A percentile compares a stretch with the other conserved stretches of the same genome.
Conservation (phyloP, 805 yeast genomes). For the Candida maltosa region DNA sequence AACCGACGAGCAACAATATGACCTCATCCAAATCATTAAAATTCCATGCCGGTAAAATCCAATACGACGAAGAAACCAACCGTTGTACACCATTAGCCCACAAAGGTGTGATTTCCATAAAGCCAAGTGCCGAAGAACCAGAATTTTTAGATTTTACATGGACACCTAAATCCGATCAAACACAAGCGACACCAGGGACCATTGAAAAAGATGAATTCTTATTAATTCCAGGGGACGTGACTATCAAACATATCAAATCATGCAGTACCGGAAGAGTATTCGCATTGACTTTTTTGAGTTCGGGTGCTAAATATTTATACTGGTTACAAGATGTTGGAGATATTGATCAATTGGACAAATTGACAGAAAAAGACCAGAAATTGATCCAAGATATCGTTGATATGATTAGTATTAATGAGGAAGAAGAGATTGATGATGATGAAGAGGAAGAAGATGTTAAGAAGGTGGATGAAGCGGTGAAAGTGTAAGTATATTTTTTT, state of each 20-base stretch:
- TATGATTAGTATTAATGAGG: constrained; percentile 38
- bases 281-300: constrained; percentile 58
- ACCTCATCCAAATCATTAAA: constrained; percentile 27
- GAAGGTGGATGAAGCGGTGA: not conserved
- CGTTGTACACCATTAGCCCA: constrained; percentile 67
- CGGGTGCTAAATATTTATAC: constrained; percentile 56
- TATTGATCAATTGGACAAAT: constrained; percentile 54
- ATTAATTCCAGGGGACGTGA: constrained; percentile 82
- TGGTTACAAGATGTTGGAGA: constrained; percentile 80
- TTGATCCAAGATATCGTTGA: constrained; percentile 47
- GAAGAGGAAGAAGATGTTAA: constrained; percentile 11
- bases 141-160: constrained; percentile 68
- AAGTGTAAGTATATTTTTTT: not conserved
- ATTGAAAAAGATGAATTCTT: constrained; percentile 58
- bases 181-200: constrained; percentile 28
- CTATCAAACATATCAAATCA: constrained; percentile 65
- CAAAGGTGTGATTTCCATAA: constrained; percentile 63
- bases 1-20: constrained; percentile 1
- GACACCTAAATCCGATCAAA: constrained; percentile 59
- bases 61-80: constrained; percentile 57
- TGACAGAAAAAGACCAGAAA: constrained; percentile 56
- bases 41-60: constrained; percentile 80
- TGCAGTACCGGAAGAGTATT: constrained; percentile 79
- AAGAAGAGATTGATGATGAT: constrained; percentile 18
- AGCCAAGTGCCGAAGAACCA: constrained; percentile 66